phyloP scores from a whole-genome alignment of 805 yeast species.

The Cyberlindnera veronae region DNA sequence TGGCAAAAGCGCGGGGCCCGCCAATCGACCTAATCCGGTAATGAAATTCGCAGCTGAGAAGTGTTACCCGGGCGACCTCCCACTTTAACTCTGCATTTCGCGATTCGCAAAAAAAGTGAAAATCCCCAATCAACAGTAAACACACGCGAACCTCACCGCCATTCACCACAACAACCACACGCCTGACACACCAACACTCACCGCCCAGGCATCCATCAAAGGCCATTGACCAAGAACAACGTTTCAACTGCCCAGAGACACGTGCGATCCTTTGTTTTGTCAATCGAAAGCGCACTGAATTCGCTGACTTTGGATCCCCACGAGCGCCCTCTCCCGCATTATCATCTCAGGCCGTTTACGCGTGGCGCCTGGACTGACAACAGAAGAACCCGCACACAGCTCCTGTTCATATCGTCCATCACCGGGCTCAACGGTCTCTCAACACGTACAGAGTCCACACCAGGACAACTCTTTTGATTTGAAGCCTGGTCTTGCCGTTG shows the following conservation, averaged over 20 bases:
- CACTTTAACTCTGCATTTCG: background rate
- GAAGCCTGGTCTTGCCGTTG: too few relatives aligned
- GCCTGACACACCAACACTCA: background rate
- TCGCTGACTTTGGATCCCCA: background rate
- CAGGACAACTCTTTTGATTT: too few relatives aligned
- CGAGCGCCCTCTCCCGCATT: constrained; percentile 2
- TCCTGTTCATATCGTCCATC: background rate
- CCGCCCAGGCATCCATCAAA: background rate
- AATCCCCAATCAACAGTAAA: constrained; percentile 10
- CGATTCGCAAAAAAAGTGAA: constrained; percentile 10
- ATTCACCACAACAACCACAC: constrained; percentile 9
- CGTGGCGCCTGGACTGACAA: constrained; percentile 4
- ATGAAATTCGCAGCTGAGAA: background rate
- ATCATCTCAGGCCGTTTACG: constrained; percentile 4
- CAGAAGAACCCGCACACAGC: background rate
- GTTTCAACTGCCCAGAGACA: background rate
- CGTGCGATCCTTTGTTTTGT: background rate
- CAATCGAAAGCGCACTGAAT: background rate
- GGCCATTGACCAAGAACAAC: constrained; percentile 2
- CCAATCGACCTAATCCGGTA: background rate
- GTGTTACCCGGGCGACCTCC: constrained; percentile 11
- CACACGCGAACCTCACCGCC: constrained; percentile 18
- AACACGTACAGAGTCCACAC: constrained; percentile 1
- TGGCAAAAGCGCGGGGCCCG: too few relatives aligned
- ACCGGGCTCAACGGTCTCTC: background rate